Conservation (phyloP, 495 filamentous ascomycete genomes). For the Elaphomyces granulatus region DNA sequence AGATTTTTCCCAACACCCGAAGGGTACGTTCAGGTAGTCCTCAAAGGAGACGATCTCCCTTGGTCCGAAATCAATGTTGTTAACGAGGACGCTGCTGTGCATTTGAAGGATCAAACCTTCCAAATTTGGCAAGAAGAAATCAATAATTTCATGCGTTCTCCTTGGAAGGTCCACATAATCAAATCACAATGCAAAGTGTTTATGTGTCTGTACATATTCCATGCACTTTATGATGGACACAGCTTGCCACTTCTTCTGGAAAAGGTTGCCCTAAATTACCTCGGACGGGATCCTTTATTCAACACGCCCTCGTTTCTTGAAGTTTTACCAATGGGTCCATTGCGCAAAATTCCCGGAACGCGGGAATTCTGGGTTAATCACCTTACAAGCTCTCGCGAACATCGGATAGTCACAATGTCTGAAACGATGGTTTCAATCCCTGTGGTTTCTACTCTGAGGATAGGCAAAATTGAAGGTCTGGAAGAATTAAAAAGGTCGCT, state of each 20-base stretch:
- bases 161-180: slow-evolving; percentile 33
- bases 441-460: slow-evolving; percentile 17
- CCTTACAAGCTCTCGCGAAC: slow-evolving; percentile 15
- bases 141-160: slow-evolving; percentile 11
- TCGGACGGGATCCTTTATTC: slow-evolving; percentile 8
- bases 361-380: slow-evolving; percentile 29
- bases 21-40: slow-evolving; percentile 56
- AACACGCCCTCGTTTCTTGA: slow-evolving; percentile 18
- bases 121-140: slow-evolving; percentile 30
- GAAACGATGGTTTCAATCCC: slow-evolving; percentile 8
- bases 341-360: slow-evolving; percentile 10
- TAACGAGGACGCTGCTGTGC: slow-evolving; percentile 14
- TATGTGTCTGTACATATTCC: slow-evolving; percentile 56
- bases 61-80: slow-evolving; percentile 29
- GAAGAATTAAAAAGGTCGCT: slow-evolving; percentile 37
- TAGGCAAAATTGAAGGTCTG: slow-evolving; percentile 19
- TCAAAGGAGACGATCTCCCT: slow-evolving; percentile 29
- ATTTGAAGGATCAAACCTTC: slow-evolving; percentile 13
- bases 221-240: slow-evolving; percentile 78
- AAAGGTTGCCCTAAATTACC: slow-evolving; percentile 29
- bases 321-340: slow-evolving; percentile 15
- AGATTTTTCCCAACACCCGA: slow-evolving; percentile 49
- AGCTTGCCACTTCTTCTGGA: slow-evolving; percentile 55
- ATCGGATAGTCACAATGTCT: slow-evolving; percentile 11
- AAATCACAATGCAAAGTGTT: slow-evolving; percentile 14